Conservation (phyloP, 2,329 filamentous ascomycete species). For the Fusarium sp. region DNA sequence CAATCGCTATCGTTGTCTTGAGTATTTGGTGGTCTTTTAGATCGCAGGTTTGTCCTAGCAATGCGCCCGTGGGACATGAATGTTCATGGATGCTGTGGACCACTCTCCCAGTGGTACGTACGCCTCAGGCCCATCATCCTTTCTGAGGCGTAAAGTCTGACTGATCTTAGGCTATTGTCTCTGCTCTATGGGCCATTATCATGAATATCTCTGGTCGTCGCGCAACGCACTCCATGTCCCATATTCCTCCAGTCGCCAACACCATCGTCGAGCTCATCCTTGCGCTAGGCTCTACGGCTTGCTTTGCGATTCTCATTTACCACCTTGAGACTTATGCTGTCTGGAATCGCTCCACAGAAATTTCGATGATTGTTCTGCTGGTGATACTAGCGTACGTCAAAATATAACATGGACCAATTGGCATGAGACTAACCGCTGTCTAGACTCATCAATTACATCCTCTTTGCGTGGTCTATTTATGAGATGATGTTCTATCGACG, state of each 20-base stretch:
- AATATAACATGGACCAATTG: accelerated
- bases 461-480: constrained; percentile 39
- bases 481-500: constrained; percentile 28
- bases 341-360: constrained; percentile 36
- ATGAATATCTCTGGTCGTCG: constrained; percentile 44
- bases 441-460: constrained; percentile 41
- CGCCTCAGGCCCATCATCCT: background rate
- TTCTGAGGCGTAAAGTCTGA: background rate
- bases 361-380: constrained; percentile 44
- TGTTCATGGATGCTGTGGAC: constrained; percentile 47
- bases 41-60: constrained; percentile 37
- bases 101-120: constrained; percentile 45
- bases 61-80: constrained; percentile 21
- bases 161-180: constrained; percentile 27
- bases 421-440: background rate
- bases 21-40: constrained; percentile 56
- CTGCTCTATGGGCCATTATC: constrained; percentile 41
- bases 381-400: constrained; percentile 44
- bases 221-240: constrained; percentile 35
- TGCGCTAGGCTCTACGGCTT: constrained; percentile 41
- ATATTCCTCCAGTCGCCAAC: constrained; percentile 35
- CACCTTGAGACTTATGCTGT: constrained; percentile 35
- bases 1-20: constrained; percentile 57
- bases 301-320: constrained; percentile 42
- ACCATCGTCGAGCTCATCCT: constrained; percentile 42